Evolutionary conservation across 1,284 basidiomycete species (phyloP).

Genomic region (Pisolithus thermaeus): DNA sequence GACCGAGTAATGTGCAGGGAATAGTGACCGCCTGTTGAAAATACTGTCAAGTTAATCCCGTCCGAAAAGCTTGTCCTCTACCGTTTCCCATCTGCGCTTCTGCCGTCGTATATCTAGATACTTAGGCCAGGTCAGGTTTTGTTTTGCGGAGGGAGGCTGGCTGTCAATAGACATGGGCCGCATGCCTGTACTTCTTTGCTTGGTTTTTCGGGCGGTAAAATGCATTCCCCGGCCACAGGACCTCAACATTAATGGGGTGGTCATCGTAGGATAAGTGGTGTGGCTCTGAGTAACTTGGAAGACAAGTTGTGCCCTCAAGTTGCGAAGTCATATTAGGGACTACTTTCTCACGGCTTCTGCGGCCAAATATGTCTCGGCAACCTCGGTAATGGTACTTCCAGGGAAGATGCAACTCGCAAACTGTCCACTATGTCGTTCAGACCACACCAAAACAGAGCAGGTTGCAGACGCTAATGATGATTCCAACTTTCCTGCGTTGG

Average conservation of each 20-base stretch:
- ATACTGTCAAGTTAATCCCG: slow-evolving; percentile 6
- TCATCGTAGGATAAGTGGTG: slow-evolving; percentile 11
- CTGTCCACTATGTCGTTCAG: slow-evolving; percentile 20
- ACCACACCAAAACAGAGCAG: slow-evolving; percentile 1
- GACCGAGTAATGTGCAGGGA: slow-evolving; percentile 66
- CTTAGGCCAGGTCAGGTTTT: slow-evolving; percentile 68
- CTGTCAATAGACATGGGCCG: slow-evolving; percentile 18
- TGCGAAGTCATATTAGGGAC: background rate
- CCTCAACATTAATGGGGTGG: slow-evolving; percentile 15
- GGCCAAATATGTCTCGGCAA: background rate
- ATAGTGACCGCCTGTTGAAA: slow-evolving; percentile 59
- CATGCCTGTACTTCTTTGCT: slow-evolving; percentile 6
- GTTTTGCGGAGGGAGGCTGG: slow-evolving; percentile 26
- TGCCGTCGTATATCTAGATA: slow-evolving; percentile 71
- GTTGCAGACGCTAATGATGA: background rate
- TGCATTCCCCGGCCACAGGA: slow-evolving; percentile 9
- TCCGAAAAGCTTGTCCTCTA: slow-evolving; percentile 22
- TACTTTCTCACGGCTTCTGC: slow-evolving; percentile 6
- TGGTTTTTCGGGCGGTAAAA: slow-evolving; percentile 6
- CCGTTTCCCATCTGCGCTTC: slow-evolving; percentile 75
- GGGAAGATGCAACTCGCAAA: slow-evolving; percentile 6
- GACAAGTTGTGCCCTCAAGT: too few species aligned
- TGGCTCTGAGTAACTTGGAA: too few species aligned
- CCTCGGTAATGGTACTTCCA: background rate
- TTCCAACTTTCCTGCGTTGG: slow-evolving; percentile 16